Base-by-base conservation (phyloP, 208 protist genomes). In the Acanthamoeba lenticulata region DNA sequence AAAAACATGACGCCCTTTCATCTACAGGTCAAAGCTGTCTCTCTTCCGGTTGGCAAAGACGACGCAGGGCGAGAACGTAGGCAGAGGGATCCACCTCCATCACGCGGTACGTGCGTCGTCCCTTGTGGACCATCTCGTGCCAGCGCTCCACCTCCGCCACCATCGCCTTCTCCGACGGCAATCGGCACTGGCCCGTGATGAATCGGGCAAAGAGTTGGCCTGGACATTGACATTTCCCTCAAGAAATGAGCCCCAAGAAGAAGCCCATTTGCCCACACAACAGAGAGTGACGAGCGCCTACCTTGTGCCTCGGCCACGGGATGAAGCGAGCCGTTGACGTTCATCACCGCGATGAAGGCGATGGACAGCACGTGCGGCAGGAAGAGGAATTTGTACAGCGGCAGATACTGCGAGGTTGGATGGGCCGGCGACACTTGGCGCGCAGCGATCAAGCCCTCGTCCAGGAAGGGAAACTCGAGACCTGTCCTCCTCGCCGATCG, bases 301-400 rank as follows among this genome's bases (percentile, higher is more conserved):
- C 79, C 79, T 57, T 88, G 79, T 36, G 44, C 79, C 34, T 88
- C 79, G 19, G 79, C 79, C 15, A 88, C 42, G 4, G 79, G 79
- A 29, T 88, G 79, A 11, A 88, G 79, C 6, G 79, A 88, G 17
- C 79, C 79, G n/a, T 88, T 88, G 34, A 88, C 42, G 45, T 88
- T 88, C 79, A 88, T 88, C 36, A 88, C 40, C 13, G 44, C 79
- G n/a, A 88, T 57, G 79, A 88, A 62, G 38, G 79, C 79, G 17
- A 88, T 27, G 29, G 79, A 62, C 15, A 60, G 79, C 9, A 62
- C 7, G 44, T 49, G 47, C 5, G 79, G 79, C 3, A 60, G 79
- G 17, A 88, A 62, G 24, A 88, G 40, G 29, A 88, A 88, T 27
- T 88, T 49, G 79, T 88, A 88, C 45, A 88, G 79, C 17, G 79